Conservation (phyloP, 257 asterid species). For the Thymus mandschuricus region DNA sequence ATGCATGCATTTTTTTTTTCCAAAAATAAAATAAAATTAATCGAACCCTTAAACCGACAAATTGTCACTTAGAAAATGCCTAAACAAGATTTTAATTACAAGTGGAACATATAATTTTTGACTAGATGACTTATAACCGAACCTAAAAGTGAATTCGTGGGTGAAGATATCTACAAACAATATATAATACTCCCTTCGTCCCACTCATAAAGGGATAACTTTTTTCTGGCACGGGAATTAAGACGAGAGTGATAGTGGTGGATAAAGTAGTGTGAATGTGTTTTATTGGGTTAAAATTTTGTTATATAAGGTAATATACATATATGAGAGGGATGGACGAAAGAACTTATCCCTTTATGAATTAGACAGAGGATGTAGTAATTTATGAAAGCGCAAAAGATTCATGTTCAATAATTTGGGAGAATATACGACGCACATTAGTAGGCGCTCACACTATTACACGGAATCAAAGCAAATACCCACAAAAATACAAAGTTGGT, state of each 20-base stretch:
- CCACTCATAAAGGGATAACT: no score
- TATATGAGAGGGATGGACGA: no score
- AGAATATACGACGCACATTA: constrained; percentile 1
- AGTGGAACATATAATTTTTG: neutral
- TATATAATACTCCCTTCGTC: no score
- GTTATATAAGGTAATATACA: no score
- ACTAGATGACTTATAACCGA: neutral
- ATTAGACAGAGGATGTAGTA: no score
- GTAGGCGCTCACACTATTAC: constrained; percentile 27
- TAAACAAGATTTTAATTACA: neutral
- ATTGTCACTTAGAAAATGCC: neutral
- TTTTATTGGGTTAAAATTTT: no score
- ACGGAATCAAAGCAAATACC: constrained; percentile 21
- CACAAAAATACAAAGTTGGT: constrained; percentile 21
- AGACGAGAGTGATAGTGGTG: no score
- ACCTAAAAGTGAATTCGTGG: constrained; percentile 6
- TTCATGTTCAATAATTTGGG: constrained; percentile 32
- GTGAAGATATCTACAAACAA: neutral
- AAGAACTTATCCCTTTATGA: no score
- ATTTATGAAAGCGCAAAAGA: constrained; percentile 2
- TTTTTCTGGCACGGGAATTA: no score
- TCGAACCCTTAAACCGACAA: neutral
- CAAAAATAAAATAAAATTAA: neutral
- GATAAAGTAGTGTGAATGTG: no score
- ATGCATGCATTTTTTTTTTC: neutral